Base-by-base conservation (phyloP, 2,329 filamentous ascomycete species). In the Paecilomyces sp. region DNA sequence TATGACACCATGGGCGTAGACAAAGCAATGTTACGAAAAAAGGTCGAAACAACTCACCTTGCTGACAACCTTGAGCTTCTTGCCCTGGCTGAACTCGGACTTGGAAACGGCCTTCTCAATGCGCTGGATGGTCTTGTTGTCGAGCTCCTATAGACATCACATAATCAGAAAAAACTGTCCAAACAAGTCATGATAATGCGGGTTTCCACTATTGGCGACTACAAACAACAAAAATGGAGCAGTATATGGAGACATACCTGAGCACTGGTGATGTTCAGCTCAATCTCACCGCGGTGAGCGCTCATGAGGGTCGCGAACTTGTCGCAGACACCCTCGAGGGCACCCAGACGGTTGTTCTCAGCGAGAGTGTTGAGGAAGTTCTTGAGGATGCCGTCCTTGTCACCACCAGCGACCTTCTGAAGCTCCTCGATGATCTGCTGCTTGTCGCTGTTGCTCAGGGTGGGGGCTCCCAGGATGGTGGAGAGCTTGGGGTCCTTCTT, bases 1-100 rank as follows among this genome's bases (percentile, higher is more conserved):
- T 33, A 33, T 33, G 31, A 33, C 31, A 12, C 8, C 11, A 8
- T 33, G 31, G 31, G 31, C 31, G 18, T 47, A 11, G 41, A 47
- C 41, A n/a, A 22, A 33, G 7, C 8, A 13, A 31, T 50, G 31
- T 18, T 33, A 34, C 25, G 54, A 55, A 65, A 52, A n/a, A 24
- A 34, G n/a, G 15, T 22, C 34, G 24, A 18, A 12, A 11, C 25
- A 55, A 77, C 79, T 60, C 79, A 91, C 90, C 84, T 91, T 89
- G 81, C 95, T 89, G 70, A 91, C 90, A 71, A 97, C 89, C 88
- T 96, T 97, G 79, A 97, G 87, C 85, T 96, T 97, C 88, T 97
- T 92, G 82, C 92, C 92, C 77, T 89, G 85, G 74, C 88, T 88
- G 81, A 92, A 95, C 75, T 88, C 79, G 64, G 92, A 96, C 85